Base-by-base conservation (phyloP, 2,329 filamentous ascomycete species). In the Alternaria incomplexa region DNA sequence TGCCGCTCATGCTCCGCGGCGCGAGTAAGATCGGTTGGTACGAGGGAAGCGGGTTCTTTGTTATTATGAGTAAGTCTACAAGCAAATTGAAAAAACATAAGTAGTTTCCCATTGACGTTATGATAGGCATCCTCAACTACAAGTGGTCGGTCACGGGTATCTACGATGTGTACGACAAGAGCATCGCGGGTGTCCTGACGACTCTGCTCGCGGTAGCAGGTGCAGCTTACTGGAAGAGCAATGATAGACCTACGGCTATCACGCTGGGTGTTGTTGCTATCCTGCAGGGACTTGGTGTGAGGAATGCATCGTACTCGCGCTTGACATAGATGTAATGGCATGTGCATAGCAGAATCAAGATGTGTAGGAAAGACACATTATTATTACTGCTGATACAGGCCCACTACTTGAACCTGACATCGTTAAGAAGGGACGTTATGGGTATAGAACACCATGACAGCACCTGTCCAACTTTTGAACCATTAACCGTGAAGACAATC, bases 1-100 rank as follows among this genome's bases (percentile, higher is more conserved):
- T 80, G 2, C 77, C 77, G 2, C 45, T 62, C 3, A 28, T 63
- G 6, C 69, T 80, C 4, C 74, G 71, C 12, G 72, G 73, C 22
- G 73, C 76, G 10, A 69, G 75, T n/a, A 74, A 73, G 50, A 71
- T 73, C 4, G 76, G 77, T 10, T 80, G 77, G 77, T 80, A 77
- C 50, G 76, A 80, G 54, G 77, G 77, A 9, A 75, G 73, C 51
- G 73, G 75, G 0, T 80, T 79, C 68, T 77, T 80, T 48, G 56
- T 72, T 3, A 76, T 80, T 17, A 67, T 77, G 56, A 68, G 77
- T 79, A 71, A 43, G 71, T 56, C 17, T 20, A 2, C 11, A 5
- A 6, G 9, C 17, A n/a, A n/a, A n/a, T n/a, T n/a, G n/a, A n/a
- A n/a, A n/a, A n/a, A n/a, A n/a, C n/a, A n/a, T n/a, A n/a, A n/a